Evolutionary conservation across 305 asterid genomes (phyloP), one percentile per base, ranked within the genome.

Genomic region (Ilex paraguariensis): DNA sequence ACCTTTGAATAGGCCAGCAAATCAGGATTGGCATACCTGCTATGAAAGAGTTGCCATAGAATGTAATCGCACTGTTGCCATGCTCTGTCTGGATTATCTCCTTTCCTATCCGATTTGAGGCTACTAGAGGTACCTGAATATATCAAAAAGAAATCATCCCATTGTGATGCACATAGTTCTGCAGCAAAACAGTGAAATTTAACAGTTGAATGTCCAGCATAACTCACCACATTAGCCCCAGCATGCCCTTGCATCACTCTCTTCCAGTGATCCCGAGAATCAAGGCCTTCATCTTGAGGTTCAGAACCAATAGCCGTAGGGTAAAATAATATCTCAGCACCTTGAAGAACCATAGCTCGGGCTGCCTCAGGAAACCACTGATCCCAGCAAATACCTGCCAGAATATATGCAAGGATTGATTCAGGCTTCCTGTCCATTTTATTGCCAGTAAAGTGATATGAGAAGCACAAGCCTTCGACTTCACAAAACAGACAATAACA

Each of bases 351-450:
- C 96, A 93, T 84, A 66, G 95, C 99, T 72, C 99, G 83, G 63
- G 99, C 96, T 56, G 89, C 90, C 87, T 93, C 99, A 5, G 98
- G 99, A 77, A 93, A 93, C 99, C 99, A 93, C 71, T 90, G 96
- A 71, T 93, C 99, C 99, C 97, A 93, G 84, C 99, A 87, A 75
- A 90, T 93, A 51, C 81, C 97, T 93, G 75, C 61, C 36, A 56
- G 73, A 61, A 61, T 69, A 66, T 36, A 36, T 36, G 42, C 31
- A 64, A 49, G 67, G 16, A 54, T 16, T 58, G 56, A 42, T n/a
- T 57, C 54, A 52, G 31, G 56, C 56, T 52, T 52, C n/a, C 30
- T 14, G n/a, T 16, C 2, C 56, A 14, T n/a, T 52, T 52, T 17
- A 5, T 10, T 16, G 56, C 56, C 3, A 7, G 53, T 2, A 12